Percentiles rank a stretch among this genome's conserved stretches.
Evolutionary conservation across 306 rosid genomes (phyloP).

Genomic region (Comarum palustre): DNA sequence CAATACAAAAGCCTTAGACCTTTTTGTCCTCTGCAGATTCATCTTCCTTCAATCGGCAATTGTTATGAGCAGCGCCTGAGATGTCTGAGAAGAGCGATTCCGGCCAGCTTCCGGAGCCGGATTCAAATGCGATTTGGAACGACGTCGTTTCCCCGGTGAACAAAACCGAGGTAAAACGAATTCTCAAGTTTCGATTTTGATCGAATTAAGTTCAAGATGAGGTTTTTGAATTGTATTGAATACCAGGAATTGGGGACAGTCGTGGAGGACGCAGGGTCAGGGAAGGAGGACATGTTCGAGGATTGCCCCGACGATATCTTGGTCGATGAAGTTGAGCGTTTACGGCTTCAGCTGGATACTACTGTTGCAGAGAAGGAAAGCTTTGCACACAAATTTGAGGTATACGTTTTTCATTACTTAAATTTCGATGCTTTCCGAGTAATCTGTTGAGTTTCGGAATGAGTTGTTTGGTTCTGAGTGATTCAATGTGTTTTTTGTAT

Average conservation of each 20-base stretch:
- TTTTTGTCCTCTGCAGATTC: neutral
- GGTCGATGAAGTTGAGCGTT: conserved; percentile 36
- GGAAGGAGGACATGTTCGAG: conserved; percentile 75
- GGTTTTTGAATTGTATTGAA: neutral
- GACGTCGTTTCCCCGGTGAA: conserved; percentile 20
- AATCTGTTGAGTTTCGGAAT: neutral
- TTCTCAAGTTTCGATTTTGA: neutral
- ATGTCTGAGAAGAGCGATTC: conserved; percentile 58
- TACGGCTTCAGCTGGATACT: conserved; percentile 32
- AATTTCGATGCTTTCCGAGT: neutral
- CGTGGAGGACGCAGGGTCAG: conserved; percentile 54
- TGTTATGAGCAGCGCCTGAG: conserved; percentile 37
- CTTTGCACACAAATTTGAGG: conserved; percentile 39
- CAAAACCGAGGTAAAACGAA: conserved; percentile 34
- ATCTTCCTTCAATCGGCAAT: neutral
- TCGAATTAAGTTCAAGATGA: neutral
- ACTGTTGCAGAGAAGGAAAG: conserved; percentile 46
- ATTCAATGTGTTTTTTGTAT: neutral
- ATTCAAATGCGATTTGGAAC: neutral
- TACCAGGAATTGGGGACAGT: conserved; percentile 15
- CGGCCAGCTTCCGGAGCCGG: conserved; percentile 23
- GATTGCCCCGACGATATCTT: conserved; percentile 80
- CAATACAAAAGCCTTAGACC: neutral
- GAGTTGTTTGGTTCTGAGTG: neutral
- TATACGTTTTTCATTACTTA: conserved; percentile 38